These are phyloP conservation scores for Parathielavia appendiculata DNA, from an alignment of 495 filamentous ascomycete genomes.

Conservation along the genomic window DNA sequence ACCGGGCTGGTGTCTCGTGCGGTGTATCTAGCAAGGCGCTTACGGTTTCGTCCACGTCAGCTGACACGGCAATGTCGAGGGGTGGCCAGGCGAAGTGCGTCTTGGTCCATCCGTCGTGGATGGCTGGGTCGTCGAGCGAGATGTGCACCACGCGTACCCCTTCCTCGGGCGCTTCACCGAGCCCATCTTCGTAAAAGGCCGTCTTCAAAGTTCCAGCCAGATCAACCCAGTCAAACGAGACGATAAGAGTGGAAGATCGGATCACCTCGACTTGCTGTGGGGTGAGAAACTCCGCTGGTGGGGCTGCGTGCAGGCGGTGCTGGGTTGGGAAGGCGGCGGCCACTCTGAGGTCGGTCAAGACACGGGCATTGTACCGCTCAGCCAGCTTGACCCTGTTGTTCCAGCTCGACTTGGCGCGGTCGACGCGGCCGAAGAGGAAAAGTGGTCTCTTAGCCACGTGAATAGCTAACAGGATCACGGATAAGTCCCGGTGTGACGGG, in stretches of 20 bases:
- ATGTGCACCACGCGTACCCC: neutral
- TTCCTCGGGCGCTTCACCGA: neutral
- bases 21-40: neutral
- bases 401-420: neutral
- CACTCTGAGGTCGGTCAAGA: slow-evolving; percentile 7
- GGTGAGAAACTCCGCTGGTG: neutral
- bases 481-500: neutral
- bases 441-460: neutral
- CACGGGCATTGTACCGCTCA: neutral
- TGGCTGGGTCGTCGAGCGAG: slow-evolving; percentile 3
- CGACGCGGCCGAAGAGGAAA: slow-evolving; percentile 6
- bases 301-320: neutral
- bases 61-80: neutral
- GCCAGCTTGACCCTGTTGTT: slow-evolving; percentile 1
- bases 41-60: slow-evolving; percentile 7
- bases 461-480: neutral
- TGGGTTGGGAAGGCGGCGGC: slow-evolving; percentile 3
- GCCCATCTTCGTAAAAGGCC: neutral
- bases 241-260: neutral
- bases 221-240: slow-evolving; percentile 9
- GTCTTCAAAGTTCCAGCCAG: neutral
- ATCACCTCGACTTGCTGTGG: neutral
- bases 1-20: neutral
- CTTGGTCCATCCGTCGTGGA: slow-evolving; percentile 3
- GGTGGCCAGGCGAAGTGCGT: neutral